phyloP scores from a whole-genome alignment of 2,329 filamentous ascomycete species.

The Cordyceps cicadae region DNA sequence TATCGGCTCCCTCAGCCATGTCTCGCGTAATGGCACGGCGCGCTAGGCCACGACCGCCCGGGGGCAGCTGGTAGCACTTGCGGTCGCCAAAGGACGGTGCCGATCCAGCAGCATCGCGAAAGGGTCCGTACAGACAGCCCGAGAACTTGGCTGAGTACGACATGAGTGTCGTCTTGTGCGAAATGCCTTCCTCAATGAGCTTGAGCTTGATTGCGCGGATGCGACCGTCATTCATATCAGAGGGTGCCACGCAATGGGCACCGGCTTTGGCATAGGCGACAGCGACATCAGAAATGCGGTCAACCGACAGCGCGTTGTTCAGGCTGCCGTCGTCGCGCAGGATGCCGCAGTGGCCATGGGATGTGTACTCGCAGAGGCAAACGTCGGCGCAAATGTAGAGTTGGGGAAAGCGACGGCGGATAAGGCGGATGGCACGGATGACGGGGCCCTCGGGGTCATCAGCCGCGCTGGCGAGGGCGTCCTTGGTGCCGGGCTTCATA shows the following conservation, averaged over 20 bases:
- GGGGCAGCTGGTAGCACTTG: constrained; percentile 92
- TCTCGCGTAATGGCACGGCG: constrained; percentile 84
- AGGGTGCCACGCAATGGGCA: constrained; percentile 92
- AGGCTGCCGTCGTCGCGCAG: constrained; percentile 84
- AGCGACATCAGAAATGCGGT: constrained; percentile 95
- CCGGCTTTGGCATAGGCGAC: constrained; percentile 92
- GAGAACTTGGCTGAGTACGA: constrained; percentile 98
- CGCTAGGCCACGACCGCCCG: constrained; percentile 83
- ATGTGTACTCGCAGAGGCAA: constrained; percentile 97
- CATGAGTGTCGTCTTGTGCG: constrained; percentile 89
- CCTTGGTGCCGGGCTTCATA: constrained; percentile 70
- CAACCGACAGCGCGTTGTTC: constrained; percentile 88
- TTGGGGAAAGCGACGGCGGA: constrained; percentile 77
- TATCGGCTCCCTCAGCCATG: constrained; percentile 87
- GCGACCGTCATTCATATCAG: constrained; percentile 97
- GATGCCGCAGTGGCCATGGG: constrained; percentile 95
- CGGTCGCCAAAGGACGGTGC: constrained; percentile 87
- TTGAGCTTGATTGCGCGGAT: constrained; percentile 98
- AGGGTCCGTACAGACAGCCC: constrained; percentile 91
- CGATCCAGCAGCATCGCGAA: constrained; percentile 91
- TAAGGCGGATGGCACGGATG: constrained; percentile 73
- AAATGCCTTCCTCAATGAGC: constrained; percentile 87
- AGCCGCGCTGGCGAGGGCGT: constrained; percentile 82
- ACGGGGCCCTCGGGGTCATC: constrained; percentile 92
- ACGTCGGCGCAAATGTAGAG: constrained; percentile 90